phyloP scores from a whole-genome alignment of 129 eudicot genomes.

The Flaveria bidentis region DNA sequence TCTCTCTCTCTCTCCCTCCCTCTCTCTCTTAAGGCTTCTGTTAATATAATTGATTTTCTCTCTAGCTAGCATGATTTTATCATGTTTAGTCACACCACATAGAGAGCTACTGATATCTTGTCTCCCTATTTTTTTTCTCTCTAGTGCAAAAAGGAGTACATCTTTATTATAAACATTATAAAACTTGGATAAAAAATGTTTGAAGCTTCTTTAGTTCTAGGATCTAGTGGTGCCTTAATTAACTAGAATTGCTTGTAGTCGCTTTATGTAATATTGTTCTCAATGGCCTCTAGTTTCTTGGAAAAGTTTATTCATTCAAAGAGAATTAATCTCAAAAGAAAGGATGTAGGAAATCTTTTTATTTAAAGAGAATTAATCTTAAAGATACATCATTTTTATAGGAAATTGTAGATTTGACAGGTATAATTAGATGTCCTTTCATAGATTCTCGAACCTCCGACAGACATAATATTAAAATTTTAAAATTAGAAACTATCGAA shows the following conservation, averaged over 20 bases:
- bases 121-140: slow-evolving; percentile 32
- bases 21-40: background rate
- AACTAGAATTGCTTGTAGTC: background rate
- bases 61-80: slow-evolving; percentile 43
- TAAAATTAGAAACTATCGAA: too few relatives aligned
- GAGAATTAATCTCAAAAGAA: too few relatives aligned
- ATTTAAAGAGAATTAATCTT: too few relatives aligned
- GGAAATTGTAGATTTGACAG: too few relatives aligned
- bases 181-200: background rate
- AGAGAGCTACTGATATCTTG: slow-evolving; percentile 36
- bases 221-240: background rate
- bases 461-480: too few relatives aligned
- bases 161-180: background rate
- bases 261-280: background rate
- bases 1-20: slow-evolving; percentile 2
- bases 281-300: too few relatives aligned
- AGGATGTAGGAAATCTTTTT: too few relatives aligned
- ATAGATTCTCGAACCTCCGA: too few relatives aligned
- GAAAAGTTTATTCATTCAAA: too few relatives aligned
- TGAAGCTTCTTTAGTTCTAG: background rate
- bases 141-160: background rate
- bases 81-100: slow-evolving; percentile 41
- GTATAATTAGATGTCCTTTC: too few relatives aligned
- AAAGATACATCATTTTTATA: too few relatives aligned
- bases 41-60: slow-evolving; percentile 21